Base-by-base conservation (phyloP, 257 asterid species). In the Nicotiana otophora region DNA sequence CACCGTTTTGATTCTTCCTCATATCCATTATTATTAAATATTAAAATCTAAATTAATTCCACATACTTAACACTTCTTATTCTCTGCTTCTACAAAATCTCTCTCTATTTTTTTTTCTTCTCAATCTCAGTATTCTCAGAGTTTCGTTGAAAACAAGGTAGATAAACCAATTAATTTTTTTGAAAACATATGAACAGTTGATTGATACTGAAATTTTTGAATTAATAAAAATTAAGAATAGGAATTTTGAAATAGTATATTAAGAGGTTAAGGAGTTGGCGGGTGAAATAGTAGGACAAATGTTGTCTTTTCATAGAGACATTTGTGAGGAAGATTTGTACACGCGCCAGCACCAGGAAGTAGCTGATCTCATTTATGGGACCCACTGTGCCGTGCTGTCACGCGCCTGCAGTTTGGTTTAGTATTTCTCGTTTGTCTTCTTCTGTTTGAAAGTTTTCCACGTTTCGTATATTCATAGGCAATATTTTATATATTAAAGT, bases 331-430 rank as follows among this genome's bases (percentile, higher is more conserved):
- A 16, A 30, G 10, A 82, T 85, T 28, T 80, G 91, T 89, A 89
- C 98, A 92, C 95, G 89, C 88, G 98, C 90, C 93, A 75, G 94
- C 90, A 82, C 42, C 4, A 20, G 36, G 83, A 26, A 34, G 69
- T 19, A 74, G 67, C 36, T 68, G 39, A 17, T 48, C 34, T 8
- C 9, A 87, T 85, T 7, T 48, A 4, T 0, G 88, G 91, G 91
- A 63, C 12, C 89, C 85, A 19, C 75, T 70, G 2, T 58, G 61
- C 58, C 46, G 78, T 81, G 65, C 84, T 80, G 78, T 61, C 78
- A 55, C 23, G 12, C n/a, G 51, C 84, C 64, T 15, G 70, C 80
- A 83, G 16, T 26, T 63, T 55, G 14, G 10, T 54, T 57, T 78
- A 48, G 48, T 10, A 10, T 81, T 75, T 81, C 10, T 33, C 16